Percentiles rank a stretch among this genome's conserved stretches.
phyloP scores from a whole-genome alignment of 345 rosid species.

The Gynandropsis gynandra region DNA sequence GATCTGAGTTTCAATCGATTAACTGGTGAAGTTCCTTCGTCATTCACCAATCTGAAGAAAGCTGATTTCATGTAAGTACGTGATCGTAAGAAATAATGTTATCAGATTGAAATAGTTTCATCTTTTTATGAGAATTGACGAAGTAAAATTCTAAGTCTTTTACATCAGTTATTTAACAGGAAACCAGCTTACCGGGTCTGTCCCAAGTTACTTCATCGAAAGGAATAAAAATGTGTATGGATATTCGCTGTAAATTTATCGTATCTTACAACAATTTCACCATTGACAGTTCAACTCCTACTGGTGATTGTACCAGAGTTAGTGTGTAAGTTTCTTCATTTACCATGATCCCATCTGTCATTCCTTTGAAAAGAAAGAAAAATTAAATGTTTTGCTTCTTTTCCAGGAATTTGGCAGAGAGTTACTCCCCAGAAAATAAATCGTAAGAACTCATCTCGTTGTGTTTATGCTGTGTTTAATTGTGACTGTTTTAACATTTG shows the following conservation, averaged over 20 bases:
- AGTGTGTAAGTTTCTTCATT: slow-evolving; percentile 48
- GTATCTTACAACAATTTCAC: slow-evolving; percentile 73
- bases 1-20: slow-evolving; percentile 78
- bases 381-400: slow-evolving; percentile 15
- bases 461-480: neutral
- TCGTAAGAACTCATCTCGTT: slow-evolving; percentile 42
- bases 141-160: neutral
- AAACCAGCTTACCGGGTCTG: slow-evolving; percentile 57
- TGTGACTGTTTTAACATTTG: neutral
- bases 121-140: neutral
- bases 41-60: slow-evolving; percentile 42
- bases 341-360: slow-evolving; percentile 8
- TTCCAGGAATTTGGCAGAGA: slow-evolving; percentile 74
- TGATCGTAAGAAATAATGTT: neutral
- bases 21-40: slow-evolving; percentile 58
- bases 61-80: slow-evolving; percentile 65
- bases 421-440: slow-evolving; percentile 42
- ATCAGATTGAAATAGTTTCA: neutral
- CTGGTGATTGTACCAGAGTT: slow-evolving; percentile 40
- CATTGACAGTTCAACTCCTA: slow-evolving; percentile 47
- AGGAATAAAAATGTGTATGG: slow-evolving; percentile 67
- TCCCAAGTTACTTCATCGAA: slow-evolving; percentile 48
- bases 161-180: slow-evolving; percentile 57
- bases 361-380: slow-evolving; percentile 4
- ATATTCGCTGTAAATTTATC: slow-evolving; percentile 2